These are phyloP conservation scores for Blastosporella zonata DNA, from an alignment of 1,284 basidiomycete genomes.

Conservation along the genomic window DNA sequence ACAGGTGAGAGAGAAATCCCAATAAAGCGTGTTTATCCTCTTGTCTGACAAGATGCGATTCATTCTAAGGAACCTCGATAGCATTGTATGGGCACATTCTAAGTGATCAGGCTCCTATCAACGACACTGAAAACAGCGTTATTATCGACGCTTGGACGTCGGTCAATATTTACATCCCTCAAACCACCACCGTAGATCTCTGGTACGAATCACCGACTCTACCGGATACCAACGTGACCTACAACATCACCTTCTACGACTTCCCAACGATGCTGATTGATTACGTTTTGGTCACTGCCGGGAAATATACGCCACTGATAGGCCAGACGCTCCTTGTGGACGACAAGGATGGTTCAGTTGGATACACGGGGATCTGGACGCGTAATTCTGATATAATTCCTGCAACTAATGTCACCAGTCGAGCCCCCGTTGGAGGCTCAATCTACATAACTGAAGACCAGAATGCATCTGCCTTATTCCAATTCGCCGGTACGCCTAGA, in stretches of 20 bases:
- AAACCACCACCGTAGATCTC: background rate
- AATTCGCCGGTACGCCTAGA: background rate
- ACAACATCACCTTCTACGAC: conserved; percentile 1
- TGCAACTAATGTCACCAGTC: background rate
- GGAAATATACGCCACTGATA: background rate
- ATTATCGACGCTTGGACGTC: background rate
- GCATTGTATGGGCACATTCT: background rate
- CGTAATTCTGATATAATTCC: background rate
- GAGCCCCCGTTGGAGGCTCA: background rate
- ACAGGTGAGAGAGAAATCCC: background rate
- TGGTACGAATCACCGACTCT: background rate
- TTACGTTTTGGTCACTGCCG: conserved; percentile 1
- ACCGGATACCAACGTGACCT: background rate
- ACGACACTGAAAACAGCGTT: background rate
- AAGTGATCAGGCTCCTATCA: background rate
- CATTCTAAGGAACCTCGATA: background rate
- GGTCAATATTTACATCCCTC: background rate
- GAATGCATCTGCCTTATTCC: background rate
- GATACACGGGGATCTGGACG: background rate
- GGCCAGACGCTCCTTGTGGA: conserved; percentile 2
- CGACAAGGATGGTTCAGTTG: background rate
- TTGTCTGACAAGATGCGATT: background rate
- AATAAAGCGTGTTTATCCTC: background rate
- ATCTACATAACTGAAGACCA: background rate
- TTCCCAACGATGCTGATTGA: conserved; percentile 6